Evolutionary conservation across 352 stramenopile genomes (phyloP), one percentile per base, ranked within the genome.

Genomic region (Pythium rhizo-oryzae): DNA sequence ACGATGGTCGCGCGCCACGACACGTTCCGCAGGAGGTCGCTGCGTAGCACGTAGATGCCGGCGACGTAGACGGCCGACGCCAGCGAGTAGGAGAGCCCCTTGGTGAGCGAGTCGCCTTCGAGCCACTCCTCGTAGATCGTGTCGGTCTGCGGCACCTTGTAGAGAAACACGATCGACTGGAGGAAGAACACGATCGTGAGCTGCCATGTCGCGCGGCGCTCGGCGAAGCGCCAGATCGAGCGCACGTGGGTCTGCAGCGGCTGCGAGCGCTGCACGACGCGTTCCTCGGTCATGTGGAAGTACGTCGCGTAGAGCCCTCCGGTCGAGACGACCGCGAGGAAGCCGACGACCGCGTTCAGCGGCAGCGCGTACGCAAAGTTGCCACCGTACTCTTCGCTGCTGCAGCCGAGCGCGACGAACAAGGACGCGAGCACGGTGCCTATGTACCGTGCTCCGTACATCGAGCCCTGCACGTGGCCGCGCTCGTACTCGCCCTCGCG

Each of bases 401-500:
- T 66, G 33, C 55, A 53, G 19, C 52, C 49, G 8, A 74, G 44
- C 7, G 61, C 39, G 0, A 53, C 24, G 15, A 47, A 23, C 4
- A 62, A 4, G 6, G 13, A n/a, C 16, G 54, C 67, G 3, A 67
- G 2, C 6, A 58, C 43, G 4, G 54, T 44, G 4, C 67, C 67
- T 1, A 59, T 24, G 61, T 59, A 69, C 5, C 67, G 67, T 7
- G 46, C 49, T 5, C 50, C 50, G 12, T 68, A 37, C 6, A 44
- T 53, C 2, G 30, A 28, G 1, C 19, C 30, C 23, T 64, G 62
- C 8, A 52, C 60, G 9, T 53, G 54, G 4, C 69, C 69, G 19
- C 69, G 69, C 11, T 51, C 56, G 24, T 43, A 50, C 59, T 63
- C 58, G 9, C 62, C 56, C 25, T 76, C 64, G 15, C 69, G 59